Evolutionary conservation across 1,284 basidiomycete species (phyloP).

Genomic region (Trametes polyzona): DNA sequence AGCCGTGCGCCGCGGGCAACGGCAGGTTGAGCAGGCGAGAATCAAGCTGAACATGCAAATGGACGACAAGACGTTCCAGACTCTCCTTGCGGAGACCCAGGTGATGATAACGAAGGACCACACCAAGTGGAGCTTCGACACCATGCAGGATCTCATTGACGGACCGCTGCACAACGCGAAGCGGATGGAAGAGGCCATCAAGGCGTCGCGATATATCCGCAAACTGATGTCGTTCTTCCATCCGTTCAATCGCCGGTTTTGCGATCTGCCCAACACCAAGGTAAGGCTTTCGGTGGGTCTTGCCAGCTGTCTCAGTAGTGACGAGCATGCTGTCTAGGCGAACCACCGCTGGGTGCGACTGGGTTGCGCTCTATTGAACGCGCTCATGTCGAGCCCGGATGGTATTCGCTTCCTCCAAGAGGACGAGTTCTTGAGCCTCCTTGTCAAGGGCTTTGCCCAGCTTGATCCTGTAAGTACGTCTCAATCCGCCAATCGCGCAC

Average conservation of each 20-base stretch:
- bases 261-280: conserved; percentile 76
- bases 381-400: conserved; percentile 83
- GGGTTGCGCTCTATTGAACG: conserved; percentile 82
- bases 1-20: conserved; percentile 83
- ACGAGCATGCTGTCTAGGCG: conserved; percentile 45
- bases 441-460: conserved; percentile 89
- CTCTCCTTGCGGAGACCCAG: conserved; percentile 82
- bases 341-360: conserved; percentile 86
- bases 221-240: conserved; percentile 92
- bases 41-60: conserved; percentile 90
- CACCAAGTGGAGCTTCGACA: conserved; percentile 92
- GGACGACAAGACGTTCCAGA: conserved; percentile 90
- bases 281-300: conserved; percentile 41
- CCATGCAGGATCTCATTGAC: conserved; percentile 88
- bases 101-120: conserved; percentile 90
- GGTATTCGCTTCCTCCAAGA: conserved; percentile 86
- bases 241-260: conserved; percentile 87
- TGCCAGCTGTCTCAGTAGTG: no score
- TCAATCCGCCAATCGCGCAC: background rate
- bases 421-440: conserved; percentile 86
- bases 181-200: conserved; percentile 95
- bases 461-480: conserved; percentile 79
- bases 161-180: conserved; percentile 91
- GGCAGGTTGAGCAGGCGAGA: conserved; percentile 90
- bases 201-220: conserved; percentile 86